Conservation (phyloP, 495 filamentous ascomycete genomes). For the Penicillium cosmopolitanum region DNA sequence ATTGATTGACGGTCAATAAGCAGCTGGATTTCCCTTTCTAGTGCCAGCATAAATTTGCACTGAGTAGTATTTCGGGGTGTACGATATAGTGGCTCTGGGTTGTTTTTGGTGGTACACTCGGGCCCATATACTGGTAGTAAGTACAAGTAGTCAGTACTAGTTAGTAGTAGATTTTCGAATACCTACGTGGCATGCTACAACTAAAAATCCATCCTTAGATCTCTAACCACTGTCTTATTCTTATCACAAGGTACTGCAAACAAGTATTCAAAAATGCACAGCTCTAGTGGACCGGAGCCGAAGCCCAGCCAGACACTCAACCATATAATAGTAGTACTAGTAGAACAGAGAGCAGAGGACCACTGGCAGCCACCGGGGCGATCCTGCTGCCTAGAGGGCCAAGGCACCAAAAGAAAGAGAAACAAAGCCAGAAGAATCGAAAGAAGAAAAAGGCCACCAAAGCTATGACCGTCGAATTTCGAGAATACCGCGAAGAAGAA, state of each 20-base stretch:
- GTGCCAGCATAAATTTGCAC: too few species aligned
- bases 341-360: neutral
- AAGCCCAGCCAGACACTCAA: too few species aligned
- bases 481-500: neutral
- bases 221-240: slow-evolving; percentile 1
- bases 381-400: neutral
- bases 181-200: too few species aligned
- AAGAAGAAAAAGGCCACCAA: neutral
- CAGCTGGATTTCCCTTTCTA: too few species aligned
- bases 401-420: neutral
- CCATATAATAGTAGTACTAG: too few species aligned
- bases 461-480: neutral
- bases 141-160: too few species aligned
- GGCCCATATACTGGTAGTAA: too few species aligned
- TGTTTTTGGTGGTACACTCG: too few species aligned
- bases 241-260: slow-evolving; percentile 1
- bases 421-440: neutral
- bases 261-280: neutral
- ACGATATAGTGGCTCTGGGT: too few species aligned
- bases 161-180: too few species aligned
- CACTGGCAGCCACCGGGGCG: neutral
- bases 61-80: too few species aligned
- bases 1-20: too few species aligned
- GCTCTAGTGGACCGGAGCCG: neutral
- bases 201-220: neutral